These are phyloP conservation scores for Fusarium guadeloupense DNA, from an alignment of 2,329 filamentous ascomycete genomes.

Conservation along the genomic window DNA sequence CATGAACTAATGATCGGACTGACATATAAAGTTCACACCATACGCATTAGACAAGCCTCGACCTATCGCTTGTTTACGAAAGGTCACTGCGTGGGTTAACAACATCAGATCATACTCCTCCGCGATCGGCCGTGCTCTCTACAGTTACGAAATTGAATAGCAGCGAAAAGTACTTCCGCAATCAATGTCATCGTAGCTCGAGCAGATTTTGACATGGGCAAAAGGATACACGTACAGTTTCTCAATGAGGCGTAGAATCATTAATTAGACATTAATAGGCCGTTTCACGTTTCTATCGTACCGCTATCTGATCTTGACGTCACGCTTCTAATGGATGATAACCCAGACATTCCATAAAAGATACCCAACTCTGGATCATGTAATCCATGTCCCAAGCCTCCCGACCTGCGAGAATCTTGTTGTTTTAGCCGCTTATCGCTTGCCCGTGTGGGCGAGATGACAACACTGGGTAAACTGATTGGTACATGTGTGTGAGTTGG, in stretches of 20 bases:
- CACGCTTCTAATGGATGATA: conserved; percentile 16
- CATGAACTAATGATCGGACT: no score
- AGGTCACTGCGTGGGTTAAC: no score
- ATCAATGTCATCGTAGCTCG: background rate
- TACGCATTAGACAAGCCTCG: no score
- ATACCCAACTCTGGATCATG: conserved; percentile 3
- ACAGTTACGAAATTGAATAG: no score
- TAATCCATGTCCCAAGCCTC: background rate
- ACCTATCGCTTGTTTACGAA: no score
- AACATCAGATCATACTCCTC: no score
- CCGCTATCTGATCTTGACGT: background rate
- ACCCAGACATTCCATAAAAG: conserved; percentile 12
- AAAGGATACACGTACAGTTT: background rate
- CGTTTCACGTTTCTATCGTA: background rate
- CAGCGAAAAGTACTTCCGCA: no score
- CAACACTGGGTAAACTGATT: background rate
- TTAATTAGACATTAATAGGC: background rate
- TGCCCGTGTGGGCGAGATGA: background rate
- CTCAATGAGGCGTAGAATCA: background rate
- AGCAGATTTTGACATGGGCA: background rate
- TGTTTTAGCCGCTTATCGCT: background rate
- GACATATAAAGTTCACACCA: no score
- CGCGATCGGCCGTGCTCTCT: no score
- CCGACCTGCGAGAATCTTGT: conserved; percentile 2
- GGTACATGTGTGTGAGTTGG: background rate